Conservation (phyloP, 2,329 filamentous ascomycete species). For the Lojkania enalia region DNA sequence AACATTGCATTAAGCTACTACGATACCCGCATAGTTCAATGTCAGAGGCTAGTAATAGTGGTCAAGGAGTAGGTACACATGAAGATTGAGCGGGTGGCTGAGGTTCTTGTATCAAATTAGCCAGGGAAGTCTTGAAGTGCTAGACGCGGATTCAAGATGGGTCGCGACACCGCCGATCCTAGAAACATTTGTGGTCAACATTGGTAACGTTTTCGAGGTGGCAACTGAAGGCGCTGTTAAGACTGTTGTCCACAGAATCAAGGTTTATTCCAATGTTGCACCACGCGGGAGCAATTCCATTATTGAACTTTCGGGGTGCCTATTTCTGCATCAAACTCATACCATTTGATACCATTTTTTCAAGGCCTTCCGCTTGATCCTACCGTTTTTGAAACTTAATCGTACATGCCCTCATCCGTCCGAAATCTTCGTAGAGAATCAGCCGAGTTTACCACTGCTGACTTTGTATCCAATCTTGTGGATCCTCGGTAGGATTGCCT, state of each 20-base stretch:
- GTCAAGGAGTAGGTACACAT: conserved; percentile 64
- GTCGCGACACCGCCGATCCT: conserved; percentile 54
- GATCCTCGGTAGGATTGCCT: conserved; percentile 29
- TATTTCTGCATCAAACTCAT: conserved; percentile 17
- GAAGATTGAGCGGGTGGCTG: conserved; percentile 68
- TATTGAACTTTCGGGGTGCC: conserved; percentile 45
- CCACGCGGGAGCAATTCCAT: not conserved
- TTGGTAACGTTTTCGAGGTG: conserved; percentile 62
- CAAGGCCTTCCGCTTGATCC: conserved; percentile 36
- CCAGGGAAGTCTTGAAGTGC: conserved; percentile 56
- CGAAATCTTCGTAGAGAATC: conserved; percentile 14
- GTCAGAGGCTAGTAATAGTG: conserved; percentile 12
- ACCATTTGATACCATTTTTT: conserved; percentile 46
- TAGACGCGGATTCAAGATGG: conserved; percentile 55
- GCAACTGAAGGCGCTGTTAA: conserved; percentile 58
- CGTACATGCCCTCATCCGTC: conserved; percentile 16
- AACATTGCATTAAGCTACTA: conserved; percentile 63
- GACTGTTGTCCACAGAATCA: conserved; percentile 53
- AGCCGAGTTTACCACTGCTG: not conserved
- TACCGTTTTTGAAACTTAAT: conserved; percentile 25
- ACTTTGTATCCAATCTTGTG: conserved; percentile 15
- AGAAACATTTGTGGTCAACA: conserved; percentile 60
- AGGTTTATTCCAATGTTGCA: conserved; percentile 18
- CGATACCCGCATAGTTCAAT: conserved; percentile 52
- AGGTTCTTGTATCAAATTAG: conserved; percentile 66